Evolutionary conservation across 1,284 basidiomycete species (phyloP), one percentile per base, ranked within the genome.

Genomic region (Boletus calvinii): DNA sequence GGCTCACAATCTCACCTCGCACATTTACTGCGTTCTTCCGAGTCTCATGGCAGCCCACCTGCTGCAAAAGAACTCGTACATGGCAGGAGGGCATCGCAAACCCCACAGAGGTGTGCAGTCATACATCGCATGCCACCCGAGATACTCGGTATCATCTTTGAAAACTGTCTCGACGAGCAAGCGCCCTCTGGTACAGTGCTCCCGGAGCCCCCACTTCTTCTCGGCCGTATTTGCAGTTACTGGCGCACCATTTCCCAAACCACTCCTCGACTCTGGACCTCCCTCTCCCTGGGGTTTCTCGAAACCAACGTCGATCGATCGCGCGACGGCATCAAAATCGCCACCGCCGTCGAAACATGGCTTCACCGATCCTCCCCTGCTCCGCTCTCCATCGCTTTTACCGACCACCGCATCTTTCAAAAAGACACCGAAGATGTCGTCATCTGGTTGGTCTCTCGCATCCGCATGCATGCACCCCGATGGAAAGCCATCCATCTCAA

Each of bases 401-500:
- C 47, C 18, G 65, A 64, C 46, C 49, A 63, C 38, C 65, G 63
- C 22, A 58, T 67, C 32, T 64, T 61, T 31, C 65, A 58, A 34
- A 56, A 48, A 37, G 62, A 64, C 18, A 65, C 62, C 0, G 63
- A 64, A 41, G 43, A 54, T 0, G 52, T 66, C 20, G 30, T 64
- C 24, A 24, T 48, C 18, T 56, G 55, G 64, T 20, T 64, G 22
- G 59, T 67, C n/a, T 58, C 57, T 41, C 22, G 41, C 35, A 62
- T 64, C 15, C 45, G 53, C 6, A 43, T 11, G 20, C 46, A 64
- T 26, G 59, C 65, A 6, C n/a, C 48, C 3, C 47, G 62, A 35
- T 67, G 65, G 65, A 62, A 58, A 20, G 46, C 47, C 10, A 61
- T 64, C 6, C 46, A 66, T 50, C 59, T 64, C 52, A 58, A 66